phyloP scores from a whole-genome alignment of 352 stramenopile genomes.

The Thraustochytrium striatum region DNA sequence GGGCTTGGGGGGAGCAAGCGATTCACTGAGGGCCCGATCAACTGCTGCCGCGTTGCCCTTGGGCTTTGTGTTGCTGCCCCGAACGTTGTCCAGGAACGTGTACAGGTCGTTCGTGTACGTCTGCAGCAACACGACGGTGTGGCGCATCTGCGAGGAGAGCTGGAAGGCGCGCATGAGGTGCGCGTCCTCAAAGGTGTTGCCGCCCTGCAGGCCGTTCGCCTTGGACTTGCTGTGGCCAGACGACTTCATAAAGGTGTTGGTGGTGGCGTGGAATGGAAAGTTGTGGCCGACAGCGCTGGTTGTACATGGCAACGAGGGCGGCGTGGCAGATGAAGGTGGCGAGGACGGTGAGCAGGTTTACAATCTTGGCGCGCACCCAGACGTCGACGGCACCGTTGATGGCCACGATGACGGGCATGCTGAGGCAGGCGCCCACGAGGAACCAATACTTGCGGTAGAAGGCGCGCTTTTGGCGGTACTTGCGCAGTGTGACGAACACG shows the following conservation, averaged over 20 bases:
- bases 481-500: slow-evolving; percentile 42
- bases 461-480: slow-evolving; percentile 49
- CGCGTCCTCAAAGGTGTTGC: slow-evolving; percentile 35
- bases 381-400: slow-evolving; percentile 38
- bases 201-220: not conserved
- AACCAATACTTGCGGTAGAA: slow-evolving; percentile 55
- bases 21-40: no score
- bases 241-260: not conserved
- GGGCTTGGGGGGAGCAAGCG: no score
- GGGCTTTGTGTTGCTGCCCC: not conserved
- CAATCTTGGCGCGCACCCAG: slow-evolving; percentile 48
- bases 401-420: slow-evolving; percentile 27
- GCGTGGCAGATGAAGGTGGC: slow-evolving; percentile 25
- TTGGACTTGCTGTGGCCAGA: not conserved
- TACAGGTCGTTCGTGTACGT: slow-evolving; percentile 40
- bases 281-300: not conserved
- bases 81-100: slow-evolving; percentile 23
- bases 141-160: slow-evolving; percentile 40
- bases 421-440: slow-evolving; percentile 42
- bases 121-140: slow-evolving; percentile 25
- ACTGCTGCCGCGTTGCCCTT: no score
- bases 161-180: slow-evolving; percentile 30
- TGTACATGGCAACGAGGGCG: slow-evolving; percentile 20
- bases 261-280: slow-evolving; percentile 41
- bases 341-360: not conserved